Conservation (phyloP, 371 early-diverging fungal species). For the Saksenaea oblongispora region DNA sequence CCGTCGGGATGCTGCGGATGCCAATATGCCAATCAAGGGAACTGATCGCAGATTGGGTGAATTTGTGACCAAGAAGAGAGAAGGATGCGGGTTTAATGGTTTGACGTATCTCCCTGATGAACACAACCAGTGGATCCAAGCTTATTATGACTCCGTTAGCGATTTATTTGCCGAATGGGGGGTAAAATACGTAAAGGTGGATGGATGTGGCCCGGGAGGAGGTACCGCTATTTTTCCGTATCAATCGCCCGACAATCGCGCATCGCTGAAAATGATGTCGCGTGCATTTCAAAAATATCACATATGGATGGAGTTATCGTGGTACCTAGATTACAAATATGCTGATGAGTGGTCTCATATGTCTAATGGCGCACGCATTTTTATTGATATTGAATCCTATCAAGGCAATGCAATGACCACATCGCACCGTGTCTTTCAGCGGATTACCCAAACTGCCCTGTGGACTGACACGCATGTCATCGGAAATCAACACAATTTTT, state of each 20-base stretch:
- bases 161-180: constrained; percentile 36
- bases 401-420: constrained; percentile 30
- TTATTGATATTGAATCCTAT: constrained; percentile 37
- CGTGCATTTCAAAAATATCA: constrained; percentile 18
- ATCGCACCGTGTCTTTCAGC: constrained; percentile 27
- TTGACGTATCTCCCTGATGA: constrained; percentile 31
- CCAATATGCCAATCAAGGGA: constrained; percentile 16
- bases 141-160: constrained; percentile 34
- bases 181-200: constrained; percentile 29
- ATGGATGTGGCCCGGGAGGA: constrained; percentile 38
- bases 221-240: constrained; percentile 26
- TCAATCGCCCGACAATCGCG: constrained; percentile 30
- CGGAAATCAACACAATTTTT: constrained; percentile 26
- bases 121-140: constrained; percentile 16
- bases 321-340: constrained; percentile 28
- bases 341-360: constrained; percentile 29
- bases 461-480: constrained; percentile 23
- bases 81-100: constrained; percentile 34
- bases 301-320: constrained; percentile 39
- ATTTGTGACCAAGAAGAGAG: constrained; percentile 8
- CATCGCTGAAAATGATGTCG: constrained; percentile 22
- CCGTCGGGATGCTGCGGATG: constrained; percentile 26
- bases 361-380: constrained; percentile 31
- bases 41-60: constrained; percentile 18
- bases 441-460: constrained; percentile 21